Percentiles rank a stretch among this genome's conserved stretches.
phyloP scores from a whole-genome alignment of 2,329 filamentous ascomycete species.

The Cladobotryum protrusum region DNA sequence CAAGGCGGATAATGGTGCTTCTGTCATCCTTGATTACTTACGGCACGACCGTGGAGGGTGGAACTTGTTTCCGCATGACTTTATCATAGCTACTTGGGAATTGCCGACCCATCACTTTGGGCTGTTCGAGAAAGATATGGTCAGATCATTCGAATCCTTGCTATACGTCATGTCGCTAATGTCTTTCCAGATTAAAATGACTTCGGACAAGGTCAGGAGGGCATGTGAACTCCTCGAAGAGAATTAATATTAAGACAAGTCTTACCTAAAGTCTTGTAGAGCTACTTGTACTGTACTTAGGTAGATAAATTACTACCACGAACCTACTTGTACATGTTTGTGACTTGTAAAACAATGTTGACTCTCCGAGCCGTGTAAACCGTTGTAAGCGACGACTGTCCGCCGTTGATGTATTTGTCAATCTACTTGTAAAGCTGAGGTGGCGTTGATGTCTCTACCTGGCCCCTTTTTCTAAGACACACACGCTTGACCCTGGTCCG shows the following conservation, averaged over 20 bases:
- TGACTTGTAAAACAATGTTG: too few relatives aligned
- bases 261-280: too few relatives aligned
- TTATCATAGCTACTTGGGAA: conserved; percentile 1
- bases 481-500: too few relatives aligned
- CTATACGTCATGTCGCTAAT: not conserved
- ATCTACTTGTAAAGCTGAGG: too few relatives aligned
- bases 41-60: not conserved
- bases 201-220: not conserved
- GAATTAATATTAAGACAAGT: not conserved
- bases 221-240: conserved; percentile 1
- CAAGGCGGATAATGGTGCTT: not conserved
- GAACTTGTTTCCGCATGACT: conserved; percentile 2
- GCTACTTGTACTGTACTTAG: too few relatives aligned
- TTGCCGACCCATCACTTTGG: not conserved
- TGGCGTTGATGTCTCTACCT: too few relatives aligned
- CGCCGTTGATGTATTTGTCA: too few relatives aligned
- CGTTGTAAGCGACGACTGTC: too few relatives aligned
- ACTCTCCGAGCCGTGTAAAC: too few relatives aligned
- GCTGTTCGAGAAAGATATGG: not conserved
- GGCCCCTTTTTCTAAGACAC: too few relatives aligned
- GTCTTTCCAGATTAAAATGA: not conserved
- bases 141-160: not conserved
- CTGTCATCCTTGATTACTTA: not conserved
- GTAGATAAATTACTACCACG: too few relatives aligned
- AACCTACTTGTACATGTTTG: too few relatives aligned